Conservation (phyloP, 2,329 filamentous ascomycete species). For the Ophiostoma populinum region DNA sequence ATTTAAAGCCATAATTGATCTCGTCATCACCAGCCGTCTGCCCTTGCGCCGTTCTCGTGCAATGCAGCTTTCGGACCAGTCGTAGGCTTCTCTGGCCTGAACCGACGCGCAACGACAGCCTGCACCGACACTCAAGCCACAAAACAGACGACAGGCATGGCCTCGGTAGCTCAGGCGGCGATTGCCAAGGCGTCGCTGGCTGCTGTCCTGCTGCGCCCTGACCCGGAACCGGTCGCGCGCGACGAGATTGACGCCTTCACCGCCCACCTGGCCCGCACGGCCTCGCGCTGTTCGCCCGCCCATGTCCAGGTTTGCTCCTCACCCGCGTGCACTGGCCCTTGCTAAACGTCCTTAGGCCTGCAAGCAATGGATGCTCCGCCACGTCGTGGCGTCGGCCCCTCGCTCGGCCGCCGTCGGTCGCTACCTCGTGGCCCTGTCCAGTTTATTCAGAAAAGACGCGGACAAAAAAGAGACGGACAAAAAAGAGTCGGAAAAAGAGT, state of each 20-base stretch:
- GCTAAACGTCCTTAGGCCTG: conserved; percentile 41
- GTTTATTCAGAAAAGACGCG: conserved; percentile 27
- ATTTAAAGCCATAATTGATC: no score
- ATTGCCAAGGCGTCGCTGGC: conserved; percentile 68
- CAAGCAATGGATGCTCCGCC: conserved; percentile 68
- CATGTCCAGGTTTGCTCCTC: conserved; percentile 69
- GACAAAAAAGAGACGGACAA: conserved; percentile 12
- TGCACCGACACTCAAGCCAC: no score
- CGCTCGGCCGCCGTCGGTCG: conserved; percentile 54
- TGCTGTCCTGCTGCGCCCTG: conserved; percentile 54
- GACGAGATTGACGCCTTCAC: conserved; percentile 56
- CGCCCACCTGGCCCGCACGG: conserved; percentile 42
- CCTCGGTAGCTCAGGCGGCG: conserved; percentile 48
- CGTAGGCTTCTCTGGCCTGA: no score
- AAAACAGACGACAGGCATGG: no score
- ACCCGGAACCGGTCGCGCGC: conserved; percentile 51
- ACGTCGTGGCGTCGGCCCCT: conserved; percentile 49
- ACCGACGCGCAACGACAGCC: no score
- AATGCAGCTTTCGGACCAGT: no score
- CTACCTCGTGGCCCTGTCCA: conserved; percentile 54
- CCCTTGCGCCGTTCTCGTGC: no score
- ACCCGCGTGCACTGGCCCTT: neutral
- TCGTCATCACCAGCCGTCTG: no score
- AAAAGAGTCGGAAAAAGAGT: neutral
- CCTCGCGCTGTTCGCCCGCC: conserved; percentile 55